Percentiles rank a stretch among this genome's conserved stretches.
Conservation (phyloP, 2,329 filamentous ascomycete genomes). For the Aureobasidium sp. region DNA sequence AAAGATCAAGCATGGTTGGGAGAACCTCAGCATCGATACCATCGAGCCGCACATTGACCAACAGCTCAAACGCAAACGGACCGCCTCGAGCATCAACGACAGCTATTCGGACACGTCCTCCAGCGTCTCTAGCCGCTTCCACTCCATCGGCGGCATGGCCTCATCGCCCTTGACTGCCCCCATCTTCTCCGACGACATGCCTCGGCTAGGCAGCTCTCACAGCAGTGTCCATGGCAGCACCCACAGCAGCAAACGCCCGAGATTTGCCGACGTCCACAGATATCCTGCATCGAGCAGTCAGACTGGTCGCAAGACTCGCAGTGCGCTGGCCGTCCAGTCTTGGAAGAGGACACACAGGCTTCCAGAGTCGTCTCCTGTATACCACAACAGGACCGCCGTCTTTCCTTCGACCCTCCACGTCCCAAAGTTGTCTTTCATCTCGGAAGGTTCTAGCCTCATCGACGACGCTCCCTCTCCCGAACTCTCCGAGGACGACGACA, state of each 20-base stretch:
- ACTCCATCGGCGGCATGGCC: slow-evolving; percentile 60
- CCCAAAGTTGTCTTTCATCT: slow-evolving; percentile 71
- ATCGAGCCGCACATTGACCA: slow-evolving; percentile 80
- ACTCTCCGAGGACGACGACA: slow-evolving; percentile 70
- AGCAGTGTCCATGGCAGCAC: slow-evolving; percentile 37
- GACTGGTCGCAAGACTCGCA: slow-evolving; percentile 25
- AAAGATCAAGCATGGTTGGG: slow-evolving; percentile 93
- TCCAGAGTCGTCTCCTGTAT: slow-evolving; percentile 79
- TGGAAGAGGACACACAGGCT: slow-evolving; percentile 74
- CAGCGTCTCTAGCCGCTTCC: slow-evolving; percentile 68
- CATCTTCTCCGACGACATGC: slow-evolving; percentile 76
- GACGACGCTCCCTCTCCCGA: slow-evolving; percentile 53
- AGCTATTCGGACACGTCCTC: slow-evolving; percentile 81
- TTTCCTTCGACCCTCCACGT: slow-evolving; percentile 57
- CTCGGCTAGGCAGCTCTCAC: slow-evolving; percentile 47
- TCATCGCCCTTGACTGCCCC: slow-evolving; percentile 78
- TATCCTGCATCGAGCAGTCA: slow-evolving; percentile 23
- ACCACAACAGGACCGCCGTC: slow-evolving; percentile 64
- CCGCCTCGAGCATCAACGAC: slow-evolving; percentile 59
- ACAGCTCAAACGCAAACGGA: slow-evolving; percentile 65
- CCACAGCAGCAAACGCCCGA: slow-evolving; percentile 27
- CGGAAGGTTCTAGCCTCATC: slow-evolving; percentile 59
- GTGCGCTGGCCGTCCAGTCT: slow-evolving; percentile 37
- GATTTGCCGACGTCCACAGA: slow-evolving; percentile 14
- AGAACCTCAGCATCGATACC: slow-evolving; percentile 75